phyloP scores from a whole-genome alignment of 352 stramenopile genomes.

The Phytophthora tentaculata region DNA sequence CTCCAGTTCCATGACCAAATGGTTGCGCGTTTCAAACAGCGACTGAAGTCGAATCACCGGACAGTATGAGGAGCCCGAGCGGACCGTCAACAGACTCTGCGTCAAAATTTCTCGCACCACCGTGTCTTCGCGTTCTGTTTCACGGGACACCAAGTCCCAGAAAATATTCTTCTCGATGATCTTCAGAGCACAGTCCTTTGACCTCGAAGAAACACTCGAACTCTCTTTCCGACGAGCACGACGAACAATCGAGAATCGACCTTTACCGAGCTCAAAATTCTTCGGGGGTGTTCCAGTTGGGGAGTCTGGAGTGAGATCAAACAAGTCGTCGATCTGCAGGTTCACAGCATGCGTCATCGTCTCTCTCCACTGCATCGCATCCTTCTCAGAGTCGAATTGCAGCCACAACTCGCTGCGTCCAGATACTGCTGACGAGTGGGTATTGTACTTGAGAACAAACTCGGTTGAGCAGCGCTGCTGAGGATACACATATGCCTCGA shows the following conservation, averaged over 20 bases:
- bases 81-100: constrained; percentile 77
- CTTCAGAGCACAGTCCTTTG: constrained; percentile 83
- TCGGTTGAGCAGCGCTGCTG: constrained; percentile 59
- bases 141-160: constrained; percentile 88
- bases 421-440: constrained; percentile 53
- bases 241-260: constrained; percentile 79
- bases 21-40: constrained; percentile 81
- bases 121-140: constrained; percentile 88
- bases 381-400: constrained; percentile 56
- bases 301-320: constrained; percentile 64
- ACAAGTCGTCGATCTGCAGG: constrained; percentile 70
- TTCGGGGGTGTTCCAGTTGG: constrained; percentile 44
- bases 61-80: constrained; percentile 60
- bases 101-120: constrained; percentile 86
- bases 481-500: constrained; percentile 62
- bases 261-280: constrained; percentile 80
- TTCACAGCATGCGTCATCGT: constrained; percentile 20
- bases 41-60: constrained; percentile 84
- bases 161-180: constrained; percentile 95
- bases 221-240: constrained; percentile 50
- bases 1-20: constrained; percentile 84
- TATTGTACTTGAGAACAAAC: constrained; percentile 68
- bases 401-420: constrained; percentile 66
- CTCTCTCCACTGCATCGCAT: constrained; percentile 28
- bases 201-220: constrained; percentile 9